These are phyloP conservation scores for Sherardia arvensis DNA, from an alignment of 257 asterid species.

Conservation along the genomic window DNA sequence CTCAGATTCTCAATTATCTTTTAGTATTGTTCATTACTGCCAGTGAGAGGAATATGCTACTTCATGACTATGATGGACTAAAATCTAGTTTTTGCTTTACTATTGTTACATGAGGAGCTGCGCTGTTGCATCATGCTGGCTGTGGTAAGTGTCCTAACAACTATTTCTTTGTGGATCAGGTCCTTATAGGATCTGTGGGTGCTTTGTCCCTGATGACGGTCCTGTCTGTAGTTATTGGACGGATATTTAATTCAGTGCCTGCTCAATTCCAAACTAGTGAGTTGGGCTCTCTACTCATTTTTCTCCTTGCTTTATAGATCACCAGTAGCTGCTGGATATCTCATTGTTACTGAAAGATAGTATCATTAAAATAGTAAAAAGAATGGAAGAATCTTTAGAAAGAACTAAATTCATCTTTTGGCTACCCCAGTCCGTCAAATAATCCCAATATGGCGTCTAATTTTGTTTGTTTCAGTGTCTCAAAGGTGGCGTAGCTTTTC, in stretches of 20 bases:
- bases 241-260: constrained; percentile 84
- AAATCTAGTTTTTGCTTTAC: not conserved
- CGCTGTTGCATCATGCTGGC: constrained; percentile 3
- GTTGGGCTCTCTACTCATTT: constrained; percentile 15
- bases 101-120: not conserved
- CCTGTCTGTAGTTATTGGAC: constrained; percentile 80
- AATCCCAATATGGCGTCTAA: not conserved
- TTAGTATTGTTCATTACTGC: not conserved
- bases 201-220: constrained; percentile 90
- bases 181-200: constrained; percentile 94
- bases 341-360: not conserved
- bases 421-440: not conserved
- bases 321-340: not conserved
- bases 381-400: not conserved
- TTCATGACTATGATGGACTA: not conserved
- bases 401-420: not conserved
- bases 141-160: constrained; percentile 3
- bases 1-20: constrained; percentile 1
- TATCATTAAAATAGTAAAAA: not conserved
- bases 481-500: not conserved
- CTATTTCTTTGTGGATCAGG: constrained; percentile 38
- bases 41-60: not conserved
- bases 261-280: constrained; percentile 98
- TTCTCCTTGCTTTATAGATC: not conserved
- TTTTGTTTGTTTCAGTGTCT: not conserved